These are phyloP conservation scores for Cryptococcus floricola DNA, from an alignment of 1,284 basidiomycete species.

Conservation along the genomic window DNA sequence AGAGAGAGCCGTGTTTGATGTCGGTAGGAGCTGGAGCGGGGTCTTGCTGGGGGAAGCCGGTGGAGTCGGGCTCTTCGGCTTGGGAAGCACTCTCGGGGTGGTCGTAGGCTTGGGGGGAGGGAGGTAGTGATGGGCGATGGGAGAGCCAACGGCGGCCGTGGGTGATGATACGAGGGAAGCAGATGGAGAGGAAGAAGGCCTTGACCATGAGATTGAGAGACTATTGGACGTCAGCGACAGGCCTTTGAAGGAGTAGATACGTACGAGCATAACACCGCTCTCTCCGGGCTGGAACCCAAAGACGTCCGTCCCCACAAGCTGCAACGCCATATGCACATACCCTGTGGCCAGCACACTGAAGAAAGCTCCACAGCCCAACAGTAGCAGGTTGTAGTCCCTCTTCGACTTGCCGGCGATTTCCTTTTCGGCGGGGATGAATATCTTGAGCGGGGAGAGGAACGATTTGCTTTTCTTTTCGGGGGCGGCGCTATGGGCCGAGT, in stretches of 20 bases:
- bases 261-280: slow-evolving; percentile 37
- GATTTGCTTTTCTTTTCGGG: slow-evolving; percentile 15
- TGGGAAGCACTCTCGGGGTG: slow-evolving; percentile 21
- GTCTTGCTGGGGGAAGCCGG: slow-evolving; percentile 18
- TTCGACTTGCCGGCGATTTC: slow-evolving; percentile 6
- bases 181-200: slow-evolving; percentile 41
- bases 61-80: slow-evolving; percentile 21
- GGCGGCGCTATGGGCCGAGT: background rate
- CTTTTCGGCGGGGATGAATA: slow-evolving; percentile 35
- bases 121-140: slow-evolving; percentile 2
- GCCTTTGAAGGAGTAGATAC: slow-evolving; percentile 1
- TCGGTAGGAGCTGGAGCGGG: slow-evolving; percentile 19
- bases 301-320: slow-evolving; percentile 39
- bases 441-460: slow-evolving; percentile 39
- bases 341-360: slow-evolving; percentile 43
- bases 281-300: slow-evolving; percentile 39
- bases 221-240: background rate
- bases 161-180: slow-evolving; percentile 42
- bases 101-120: slow-evolving; percentile 4
- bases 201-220: slow-evolving; percentile 32
- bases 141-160: slow-evolving; percentile 27
- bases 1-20: slow-evolving; percentile 27
- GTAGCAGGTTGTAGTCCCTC: slow-evolving; percentile 34
- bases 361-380: slow-evolving; percentile 42
- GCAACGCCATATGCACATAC: slow-evolving; percentile 43